A percentile compares a stretch with the other conserved stretches of the same genome.
phyloP scores from a whole-genome alignment of 116 monocot species.

The Dioscorea cayenensis region DNA sequence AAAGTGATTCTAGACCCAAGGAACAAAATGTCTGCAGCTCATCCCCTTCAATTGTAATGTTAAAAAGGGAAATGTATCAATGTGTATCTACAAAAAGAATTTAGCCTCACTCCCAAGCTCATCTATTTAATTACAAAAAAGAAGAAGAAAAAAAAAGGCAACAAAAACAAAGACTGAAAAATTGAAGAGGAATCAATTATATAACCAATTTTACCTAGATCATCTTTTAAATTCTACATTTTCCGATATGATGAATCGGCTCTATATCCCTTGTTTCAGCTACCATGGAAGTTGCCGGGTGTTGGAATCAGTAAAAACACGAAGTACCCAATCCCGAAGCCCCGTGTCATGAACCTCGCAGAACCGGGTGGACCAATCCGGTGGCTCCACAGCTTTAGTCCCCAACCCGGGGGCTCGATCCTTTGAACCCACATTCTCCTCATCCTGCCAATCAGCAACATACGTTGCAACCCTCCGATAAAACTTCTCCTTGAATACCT shows the following conservation, averaged over 20 bases:
- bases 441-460: conserved; percentile 87
- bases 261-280: background rate
- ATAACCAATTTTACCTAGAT: conserved; percentile 11
- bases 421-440: conserved; percentile 91
- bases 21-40: background rate
- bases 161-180: conserved; percentile 4
- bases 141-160: background rate
- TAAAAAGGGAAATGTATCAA: background rate
- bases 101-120: background rate
- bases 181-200: conserved; percentile 12
- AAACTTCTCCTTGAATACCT: conserved; percentile 99
- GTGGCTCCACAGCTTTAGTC: conserved; percentile 79
- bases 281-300: conserved; percentile 78
- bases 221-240: background rate
- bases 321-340: conserved; percentile 62
- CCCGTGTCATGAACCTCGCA: conserved; percentile 81
- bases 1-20: background rate
- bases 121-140: conserved; percentile 19
- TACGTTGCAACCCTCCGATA: conserved; percentile 90
- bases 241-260: background rate
- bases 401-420: conserved; percentile 92
- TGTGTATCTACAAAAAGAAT: background rate
- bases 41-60: background rate
- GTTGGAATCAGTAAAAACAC: conserved; percentile 24
- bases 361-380: conserved; percentile 77